A percentile compares a stretch with the other conserved stretches of the same genome.
Evolutionary conservation across 106 monocot species (phyloP).

Genomic region (Gastrodia elata): DNA sequence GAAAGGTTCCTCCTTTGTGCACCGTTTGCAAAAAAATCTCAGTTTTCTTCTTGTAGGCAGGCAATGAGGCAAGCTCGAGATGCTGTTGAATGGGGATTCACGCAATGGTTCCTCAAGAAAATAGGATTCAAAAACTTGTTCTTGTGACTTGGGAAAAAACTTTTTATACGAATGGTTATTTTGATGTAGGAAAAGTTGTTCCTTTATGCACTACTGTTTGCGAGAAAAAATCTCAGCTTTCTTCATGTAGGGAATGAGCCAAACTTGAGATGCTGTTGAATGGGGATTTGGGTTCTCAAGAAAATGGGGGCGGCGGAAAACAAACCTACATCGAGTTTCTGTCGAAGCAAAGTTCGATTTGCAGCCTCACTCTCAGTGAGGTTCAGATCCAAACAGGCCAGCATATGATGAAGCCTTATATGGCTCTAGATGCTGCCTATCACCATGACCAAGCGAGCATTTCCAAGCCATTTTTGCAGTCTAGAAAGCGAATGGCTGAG

Average conservation of each 20-base stretch:
- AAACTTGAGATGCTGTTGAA: constrained; percentile 11
- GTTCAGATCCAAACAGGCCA: constrained; percentile 22
- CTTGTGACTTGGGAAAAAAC: no score
- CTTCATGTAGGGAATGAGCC: background rate
- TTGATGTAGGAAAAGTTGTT: background rate
- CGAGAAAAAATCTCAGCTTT: background rate
- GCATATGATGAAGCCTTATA: constrained; percentile 1
- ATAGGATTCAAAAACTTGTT: no score
- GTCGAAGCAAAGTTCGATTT: constrained; percentile 34
- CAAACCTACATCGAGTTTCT: constrained; percentile 20
- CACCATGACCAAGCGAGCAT: constrained; percentile 11
- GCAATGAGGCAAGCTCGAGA: background rate
- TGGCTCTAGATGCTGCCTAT: constrained; percentile 4
- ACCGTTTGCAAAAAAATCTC: background rate
- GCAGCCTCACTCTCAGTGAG: constrained; percentile 41
- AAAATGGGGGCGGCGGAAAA: constrained; percentile 10
- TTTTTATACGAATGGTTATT: background rate
- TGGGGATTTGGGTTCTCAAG: constrained; percentile 29
- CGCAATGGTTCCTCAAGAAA: constrained; percentile 31
- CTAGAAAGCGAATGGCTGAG: constrained; percentile 7
- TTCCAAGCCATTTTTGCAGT: background rate
- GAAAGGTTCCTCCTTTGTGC: background rate
- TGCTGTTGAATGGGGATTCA: constrained; percentile 35
- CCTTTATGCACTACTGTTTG: background rate
- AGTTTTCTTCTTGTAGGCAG: background rate